Evolutionary conservation across 768 basidiomycete genomes (phyloP), one percentile per base, ranked within the genome.

Genomic region (Naganishia onofrii): DNA sequence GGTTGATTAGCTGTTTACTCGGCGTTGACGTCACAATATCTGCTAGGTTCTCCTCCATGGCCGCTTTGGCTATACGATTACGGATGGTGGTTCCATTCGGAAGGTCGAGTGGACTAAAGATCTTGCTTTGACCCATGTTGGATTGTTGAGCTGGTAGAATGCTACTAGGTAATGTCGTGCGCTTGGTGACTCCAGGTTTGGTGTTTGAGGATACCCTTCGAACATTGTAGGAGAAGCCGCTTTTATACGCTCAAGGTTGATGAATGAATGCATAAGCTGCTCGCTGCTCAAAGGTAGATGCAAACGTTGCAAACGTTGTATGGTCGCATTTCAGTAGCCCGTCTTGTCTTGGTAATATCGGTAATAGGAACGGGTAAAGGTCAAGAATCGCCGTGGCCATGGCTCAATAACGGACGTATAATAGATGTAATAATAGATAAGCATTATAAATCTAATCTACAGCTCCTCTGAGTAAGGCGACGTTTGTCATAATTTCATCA

Each of bases 1-100:
- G 56, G 29, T 38, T 57, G 31, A 57, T 57, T 26, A 57, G 56
- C n/a, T 38, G 56, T 9, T 31, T 31, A n/a, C 56, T 57, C 2
- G 56, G 56, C 7, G 56, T 28, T 2, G 56, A 57, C 3, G 56
- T 57, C 3, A 2, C 56, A 23, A 57, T 23, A 17, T 57, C 31
- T 23, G 56, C 56, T 12, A 57, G 56, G n/a, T 23, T 57, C 28
- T 57, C 56, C 56, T 57, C 56, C 56, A 57, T 57, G 3, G 56
- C 56, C 19, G 56, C 56, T 31, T 57, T 57, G 26, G 56, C 56
- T 15, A 57, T 57, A 28, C 56, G 56, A 15, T 57, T 57, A 31
- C 36, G 29, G 2, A 57, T 21, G 3, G 36, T 38, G 4, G 56
- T 57, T 15, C 56, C 56, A 31, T 57, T 57, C 5, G 56, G 56